Base-by-base conservation (phyloP, 2,329 filamentous ascomycete species). In the Colletotrichum costaricense region DNA sequence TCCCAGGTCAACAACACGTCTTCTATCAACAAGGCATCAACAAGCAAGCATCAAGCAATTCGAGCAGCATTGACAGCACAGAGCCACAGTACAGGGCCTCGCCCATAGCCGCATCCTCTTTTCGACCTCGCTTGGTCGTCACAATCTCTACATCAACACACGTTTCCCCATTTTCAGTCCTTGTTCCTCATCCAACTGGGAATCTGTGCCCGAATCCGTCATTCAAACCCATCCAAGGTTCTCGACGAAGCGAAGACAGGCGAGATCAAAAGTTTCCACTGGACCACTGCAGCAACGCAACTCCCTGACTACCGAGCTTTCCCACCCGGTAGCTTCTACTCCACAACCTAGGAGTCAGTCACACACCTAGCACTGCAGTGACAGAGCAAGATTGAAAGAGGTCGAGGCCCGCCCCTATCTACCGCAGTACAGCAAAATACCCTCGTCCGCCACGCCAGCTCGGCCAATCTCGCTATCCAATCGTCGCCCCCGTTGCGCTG, bases 381-480 rank as follows among this genome's bases (percentile, higher is more conserved):
- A 42, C 38, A 42, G 38, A 42, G 38, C 38, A 42, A 42, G 38
- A 42, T 42, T 56, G 54, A 49, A n/a, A 49, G 42, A 49, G 42
- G 42, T 49, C 42, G 42, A 49, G 42, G 49, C 33, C 63, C 63
- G 62, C 71, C 71, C 71, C 71, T 73, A 73, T 73, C 67, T 65
- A 35, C 71, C 46, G 30, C 52, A 65, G 63, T 24, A 56, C 5
- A 30, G 14, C 38, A 69, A 60, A 67, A 71, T 24, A 73, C 71
- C 71, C 71, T 73, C 71, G 71, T 71, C 67, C 49, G 67, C 67
- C 60, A 73, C 70, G 67, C 67, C 71, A 73, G 71, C 70, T 69
- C 67, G 52, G 71, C 60, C 71, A 73, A 73, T 73, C 71, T 73
- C 71, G 62, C 62, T 57, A 59, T 69, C 74, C 74, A 76, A 76